Evolutionary conservation across 2,329 filamentous ascomycete genomes (phyloP).

Genomic region (Curvularia sp.): DNA sequence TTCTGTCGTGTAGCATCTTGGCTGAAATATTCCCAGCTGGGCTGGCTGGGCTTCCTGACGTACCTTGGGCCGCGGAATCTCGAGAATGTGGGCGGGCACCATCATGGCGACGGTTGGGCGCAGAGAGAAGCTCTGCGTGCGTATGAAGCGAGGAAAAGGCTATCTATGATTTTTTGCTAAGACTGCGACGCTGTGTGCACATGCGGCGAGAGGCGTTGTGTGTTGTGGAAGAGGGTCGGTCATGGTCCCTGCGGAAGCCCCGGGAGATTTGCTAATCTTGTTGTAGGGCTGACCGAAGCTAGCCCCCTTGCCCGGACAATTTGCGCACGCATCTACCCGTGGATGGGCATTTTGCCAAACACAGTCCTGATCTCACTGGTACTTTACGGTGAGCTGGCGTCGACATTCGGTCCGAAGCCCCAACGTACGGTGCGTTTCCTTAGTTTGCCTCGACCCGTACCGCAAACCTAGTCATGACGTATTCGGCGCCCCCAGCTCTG

Average conservation of each 20-base stretch:
- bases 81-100: constrained; percentile 43
- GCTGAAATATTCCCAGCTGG: background rate
- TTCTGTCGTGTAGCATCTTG: background rate
- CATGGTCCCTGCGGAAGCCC: constrained; percentile 24
- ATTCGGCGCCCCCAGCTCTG: background rate
- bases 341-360: background rate
- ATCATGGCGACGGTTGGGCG: constrained; percentile 33
- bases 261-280: constrained; percentile 34
- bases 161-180: constrained; percentile 30
- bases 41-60: constrained; percentile 18
- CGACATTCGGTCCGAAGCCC: constrained; percentile 1
- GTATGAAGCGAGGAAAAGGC: constrained; percentile 1
- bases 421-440: background rate
- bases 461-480: constrained; percentile 3
- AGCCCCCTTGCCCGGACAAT: constrained; percentile 15
- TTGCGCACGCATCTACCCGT: constrained; percentile 9
- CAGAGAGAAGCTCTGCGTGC: constrained; percentile 6
- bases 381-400: background rate
- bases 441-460: background rate
- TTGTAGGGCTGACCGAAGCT: constrained; percentile 26
- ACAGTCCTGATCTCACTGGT: background rate
- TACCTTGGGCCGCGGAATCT: constrained; percentile 51
- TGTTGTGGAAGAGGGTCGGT: constrained; percentile 16
- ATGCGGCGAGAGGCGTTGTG: constrained; percentile 4
- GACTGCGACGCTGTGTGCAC: constrained; percentile 17